Conservation (phyloP, 768 basidiomycete genomes). For the Boletus rubescentipes region DNA sequence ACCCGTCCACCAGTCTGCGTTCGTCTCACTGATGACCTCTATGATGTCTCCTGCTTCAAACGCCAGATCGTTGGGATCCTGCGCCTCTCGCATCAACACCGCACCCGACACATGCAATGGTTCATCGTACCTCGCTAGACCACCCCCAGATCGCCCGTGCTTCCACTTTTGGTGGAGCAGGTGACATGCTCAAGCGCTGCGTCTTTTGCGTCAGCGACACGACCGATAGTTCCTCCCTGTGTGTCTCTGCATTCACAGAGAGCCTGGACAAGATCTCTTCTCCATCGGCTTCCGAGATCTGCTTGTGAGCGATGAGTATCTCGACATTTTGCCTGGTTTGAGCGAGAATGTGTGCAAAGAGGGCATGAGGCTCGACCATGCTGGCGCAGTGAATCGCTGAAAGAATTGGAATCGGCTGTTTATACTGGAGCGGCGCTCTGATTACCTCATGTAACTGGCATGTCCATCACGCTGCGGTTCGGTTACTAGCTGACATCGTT, state of each 20-base stretch:
- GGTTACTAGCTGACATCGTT: not conserved
- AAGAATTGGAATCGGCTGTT: conserved; percentile 8
- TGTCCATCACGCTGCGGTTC: not conserved
- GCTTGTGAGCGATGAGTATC: conserved; percentile 43
- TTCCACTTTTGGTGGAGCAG: conserved; percentile 24
- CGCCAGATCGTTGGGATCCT: conserved; percentile 78
- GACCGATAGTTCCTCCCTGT: conserved; percentile 18
- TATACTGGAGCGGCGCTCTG: conserved; percentile 10
- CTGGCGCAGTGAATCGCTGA: conserved; percentile 3
- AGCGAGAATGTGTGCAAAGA: conserved; percentile 40
- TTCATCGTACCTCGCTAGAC: conserved; percentile 26
- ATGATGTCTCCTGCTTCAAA: conserved; percentile 76
- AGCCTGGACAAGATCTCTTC: conserved; percentile 41
- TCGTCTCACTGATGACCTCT: conserved; percentile 80
- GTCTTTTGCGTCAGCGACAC: conserved; percentile 23
- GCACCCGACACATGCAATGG: not conserved
- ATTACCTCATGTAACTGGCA: conserved; percentile 24
- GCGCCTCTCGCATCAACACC: conserved; percentile 4
- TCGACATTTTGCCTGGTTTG: conserved; percentile 49
- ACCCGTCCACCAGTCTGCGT: conserved; percentile 92
- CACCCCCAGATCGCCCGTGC: conserved; percentile 32
- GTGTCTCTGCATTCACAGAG: conserved; percentile 20
- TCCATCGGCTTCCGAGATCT: conserved; percentile 42
- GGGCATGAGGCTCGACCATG: conserved; percentile 25
- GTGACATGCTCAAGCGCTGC: conserved; percentile 25